Base-by-base conservation (phyloP, 305 asterid species). In the Fraxinus greggii region DNA sequence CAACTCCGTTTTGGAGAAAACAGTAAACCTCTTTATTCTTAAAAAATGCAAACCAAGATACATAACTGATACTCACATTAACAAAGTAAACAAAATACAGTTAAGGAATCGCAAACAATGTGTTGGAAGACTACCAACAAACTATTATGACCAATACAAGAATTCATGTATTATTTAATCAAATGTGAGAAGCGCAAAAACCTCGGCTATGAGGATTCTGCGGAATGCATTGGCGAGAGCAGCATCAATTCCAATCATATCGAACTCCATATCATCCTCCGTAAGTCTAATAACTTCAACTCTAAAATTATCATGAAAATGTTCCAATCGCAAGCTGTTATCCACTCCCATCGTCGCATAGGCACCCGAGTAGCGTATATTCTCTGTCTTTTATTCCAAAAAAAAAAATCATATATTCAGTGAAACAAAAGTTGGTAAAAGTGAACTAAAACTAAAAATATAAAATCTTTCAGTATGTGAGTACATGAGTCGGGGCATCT, bases 151-250 rank as follows among this genome's bases (percentile, higher is more conserved):
- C 59, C 59, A 17, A 48, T 4, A 48, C 7, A 48, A 15, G 59
- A 48, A 48, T 15, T 15, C 59, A 48, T 4, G 7, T 17, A 48
- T 15, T 48, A 48, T 48, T 48, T 15, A 13, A 42, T 42, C 17
- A 42, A 10, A 12, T 42, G 54, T 42, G 54, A 24, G 51, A 15
- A 8, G 0, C 38, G 21, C 1, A n/a, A 83, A 59, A 38, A 96
- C 99, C 95, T 96, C 99, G 33, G 99, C 86, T 75, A 96, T 93
- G 78, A 96, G 98, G 48, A 96, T 94, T 84, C 99, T 90, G 42
- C 98, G 94, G 76, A 93, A 94, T 54, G 99, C 97, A 74, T 96
- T 96, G 26, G 95, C 99, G 80, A 96, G 79, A 21, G 99, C 86
- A 67, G 95, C 92, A 88, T 96, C 98, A 80, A 93, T 90, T 26